Percentiles rank a stretch among this genome's conserved stretches.
Evolutionary conservation across 2,329 filamentous ascomycete genomes (phyloP).

Genomic region (Nectriaceae sp.): DNA sequence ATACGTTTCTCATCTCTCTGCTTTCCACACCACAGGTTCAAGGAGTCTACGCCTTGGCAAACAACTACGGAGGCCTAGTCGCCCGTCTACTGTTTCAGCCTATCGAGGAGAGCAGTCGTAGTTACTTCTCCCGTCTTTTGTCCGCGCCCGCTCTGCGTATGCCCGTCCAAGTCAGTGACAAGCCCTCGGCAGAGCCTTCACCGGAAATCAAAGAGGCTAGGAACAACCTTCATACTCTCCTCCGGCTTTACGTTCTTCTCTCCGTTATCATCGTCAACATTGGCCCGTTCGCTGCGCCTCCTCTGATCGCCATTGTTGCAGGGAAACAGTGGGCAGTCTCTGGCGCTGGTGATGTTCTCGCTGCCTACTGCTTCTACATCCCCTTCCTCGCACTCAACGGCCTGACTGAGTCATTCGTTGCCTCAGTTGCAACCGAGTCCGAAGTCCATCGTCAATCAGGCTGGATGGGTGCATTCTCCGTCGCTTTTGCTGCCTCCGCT

Average conservation of each 20-base stretch:
- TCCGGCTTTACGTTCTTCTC: slow-evolving; percentile 74
- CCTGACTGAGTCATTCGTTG: slow-evolving; percentile 88
- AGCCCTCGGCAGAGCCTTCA: slow-evolving; percentile 22
- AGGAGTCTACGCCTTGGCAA: slow-evolving; percentile 88
- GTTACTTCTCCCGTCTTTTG: slow-evolving; percentile 83
- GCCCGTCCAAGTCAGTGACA: slow-evolving; percentile 14
- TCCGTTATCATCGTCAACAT: slow-evolving; percentile 68
- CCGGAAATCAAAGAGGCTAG: slow-evolving; percentile 43
- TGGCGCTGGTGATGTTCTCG: slow-evolving; percentile 73
- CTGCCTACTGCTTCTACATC: slow-evolving; percentile 88
- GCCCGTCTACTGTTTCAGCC: slow-evolving; percentile 92
- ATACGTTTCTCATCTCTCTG: slow-evolving; percentile 81
- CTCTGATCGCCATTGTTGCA: slow-evolving; percentile 73
- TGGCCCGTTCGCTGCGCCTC: slow-evolving; percentile 74
- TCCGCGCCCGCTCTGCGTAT: slow-evolving; percentile 32
- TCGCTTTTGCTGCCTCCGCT: slow-evolving; percentile 72
- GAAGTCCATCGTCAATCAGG: slow-evolving; percentile 77
- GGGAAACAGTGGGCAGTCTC: slow-evolving; percentile 75
- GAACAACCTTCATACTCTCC: slow-evolving; percentile 60
- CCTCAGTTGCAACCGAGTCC: slow-evolving; percentile 75
- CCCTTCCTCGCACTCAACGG: slow-evolving; percentile 91
- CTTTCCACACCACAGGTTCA: slow-evolving; percentile 79
- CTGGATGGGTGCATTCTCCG: slow-evolving; percentile 84
- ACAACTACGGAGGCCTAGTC: slow-evolving; percentile 89
- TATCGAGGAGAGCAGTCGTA: slow-evolving; percentile 89